Conservation (phyloP, 2,329 filamentous ascomycete genomes). For the Byssoonygena ceratinophila region DNA sequence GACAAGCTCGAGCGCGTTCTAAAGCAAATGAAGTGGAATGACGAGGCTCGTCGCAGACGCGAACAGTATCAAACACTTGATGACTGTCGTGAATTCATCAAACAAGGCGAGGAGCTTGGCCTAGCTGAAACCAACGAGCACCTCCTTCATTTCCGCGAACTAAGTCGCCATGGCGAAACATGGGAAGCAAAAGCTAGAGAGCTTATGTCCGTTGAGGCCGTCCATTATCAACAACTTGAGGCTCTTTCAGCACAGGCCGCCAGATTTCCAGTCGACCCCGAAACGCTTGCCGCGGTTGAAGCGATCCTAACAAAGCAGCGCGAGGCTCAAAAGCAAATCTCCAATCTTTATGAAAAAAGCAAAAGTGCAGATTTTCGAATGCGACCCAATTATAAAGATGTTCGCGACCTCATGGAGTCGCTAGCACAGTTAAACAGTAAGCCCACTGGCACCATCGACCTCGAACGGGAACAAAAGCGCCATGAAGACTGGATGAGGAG, state of each 20-base stretch:
- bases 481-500: conserved; percentile 99
- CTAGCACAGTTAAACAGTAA: conserved; percentile 86
- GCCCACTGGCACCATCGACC: conserved; percentile 76
- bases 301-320: conserved; percentile 91
- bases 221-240: conserved; percentile 91
- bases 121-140: conserved; percentile 74
- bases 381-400: conserved; percentile 76
- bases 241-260: conserved; percentile 76
- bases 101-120: conserved; percentile 63
- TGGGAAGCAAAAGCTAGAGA: conserved; percentile 94
- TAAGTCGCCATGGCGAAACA: conserved; percentile 63
- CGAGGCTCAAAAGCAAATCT: conserved; percentile 80
- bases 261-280: conserved; percentile 66
- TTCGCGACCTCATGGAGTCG: conserved; percentile 79
- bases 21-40: conserved; percentile 80
- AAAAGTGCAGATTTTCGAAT: conserved; percentile 64
- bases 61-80: conserved; percentile 59
- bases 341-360: conserved; percentile 68
- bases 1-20: conserved; percentile 70
- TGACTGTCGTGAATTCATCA: conserved; percentile 69
- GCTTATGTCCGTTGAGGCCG: conserved; percentile 77
- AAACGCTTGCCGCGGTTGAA: conserved; percentile 73
- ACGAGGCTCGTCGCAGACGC: conserved; percentile 59
- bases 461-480: conserved; percentile 86
- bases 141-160: conserved; percentile 62